These are phyloP conservation scores for Stagonosporopsis chrysanthemi DNA, from an alignment of 2,329 filamentous ascomycete species.

Conservation along the genomic window DNA sequence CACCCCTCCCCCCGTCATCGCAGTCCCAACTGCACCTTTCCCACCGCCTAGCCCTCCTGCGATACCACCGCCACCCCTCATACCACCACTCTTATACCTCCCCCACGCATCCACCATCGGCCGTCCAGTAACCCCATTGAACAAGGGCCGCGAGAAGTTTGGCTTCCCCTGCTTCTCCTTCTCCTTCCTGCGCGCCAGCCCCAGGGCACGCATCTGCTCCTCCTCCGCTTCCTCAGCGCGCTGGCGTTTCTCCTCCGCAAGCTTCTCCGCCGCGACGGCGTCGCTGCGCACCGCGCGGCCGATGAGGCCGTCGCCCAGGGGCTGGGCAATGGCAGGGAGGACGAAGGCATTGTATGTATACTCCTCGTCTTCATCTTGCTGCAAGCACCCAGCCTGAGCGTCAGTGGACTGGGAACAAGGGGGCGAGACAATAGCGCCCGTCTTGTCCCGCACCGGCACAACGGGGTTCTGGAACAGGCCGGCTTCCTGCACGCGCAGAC, in stretches of 20 bases:
- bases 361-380: not conserved
- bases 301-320: constrained; percentile 12
- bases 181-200: not conserved
- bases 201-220: not conserved
- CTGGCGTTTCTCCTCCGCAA: not conserved
- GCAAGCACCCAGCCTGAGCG: too few relatives aligned
- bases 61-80: not conserved
- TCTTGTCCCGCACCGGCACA: not conserved
- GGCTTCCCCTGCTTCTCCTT: not conserved
- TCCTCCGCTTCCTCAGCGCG: not conserved
- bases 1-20: not conserved
- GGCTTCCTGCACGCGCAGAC: constrained; percentile 17
- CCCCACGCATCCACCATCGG: constrained; percentile 15
- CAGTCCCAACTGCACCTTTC: not conserved
- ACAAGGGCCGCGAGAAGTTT: constrained; percentile 26
- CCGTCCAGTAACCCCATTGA: constrained; percentile 27
- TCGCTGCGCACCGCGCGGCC: constrained; percentile 13
- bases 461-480: constrained; percentile 10
- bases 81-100: not conserved
- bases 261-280: not conserved
- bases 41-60: not conserved
- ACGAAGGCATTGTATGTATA: constrained; percentile 21
- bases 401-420: too few relatives aligned
- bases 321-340: constrained; percentile 21
- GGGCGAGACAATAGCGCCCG: not conserved